Evolutionary conservation across 2,329 filamentous ascomycete species (phyloP).

Genomic region (Ustulina deusta): DNA sequence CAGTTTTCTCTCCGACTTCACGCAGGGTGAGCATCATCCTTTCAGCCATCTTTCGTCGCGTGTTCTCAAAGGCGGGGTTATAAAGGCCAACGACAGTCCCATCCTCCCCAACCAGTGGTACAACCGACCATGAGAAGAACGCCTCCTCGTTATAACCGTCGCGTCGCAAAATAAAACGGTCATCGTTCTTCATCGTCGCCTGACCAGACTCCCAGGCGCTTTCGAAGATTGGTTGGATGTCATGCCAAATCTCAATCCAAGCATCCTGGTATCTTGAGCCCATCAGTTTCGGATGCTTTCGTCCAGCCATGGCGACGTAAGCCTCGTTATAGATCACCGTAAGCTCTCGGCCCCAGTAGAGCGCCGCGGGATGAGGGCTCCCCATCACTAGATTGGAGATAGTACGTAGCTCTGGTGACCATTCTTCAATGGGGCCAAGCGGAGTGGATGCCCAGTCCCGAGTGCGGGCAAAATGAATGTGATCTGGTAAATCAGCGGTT

Average conservation of each 20-base stretch:
- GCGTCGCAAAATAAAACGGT: conserved; percentile 78
- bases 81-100: conserved; percentile 81
- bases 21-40: conserved; percentile 82
- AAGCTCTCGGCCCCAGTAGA: conserved; percentile 82
- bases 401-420: conserved; percentile 76
- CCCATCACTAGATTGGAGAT: conserved; percentile 88
- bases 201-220: conserved; percentile 77
- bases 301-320: conserved; percentile 76
- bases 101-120: conserved; percentile 79
- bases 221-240: conserved; percentile 75
- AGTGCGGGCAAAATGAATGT: conserved; percentile 78
- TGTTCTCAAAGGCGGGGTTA: conserved; percentile 86
- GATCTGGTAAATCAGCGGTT: conserved; percentile 71
- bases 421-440: conserved; percentile 80
- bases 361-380: conserved; percentile 77
- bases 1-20: conserved; percentile 81
- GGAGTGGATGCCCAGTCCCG: conserved; percentile 79
- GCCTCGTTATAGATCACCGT: conserved; percentile 79
- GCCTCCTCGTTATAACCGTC: conserved; percentile 80
- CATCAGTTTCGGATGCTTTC: conserved; percentile 83
- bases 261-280: conserved; percentile 75
- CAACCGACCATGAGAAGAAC: conserved; percentile 85
- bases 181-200: conserved; percentile 87
- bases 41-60: conserved; percentile 80
- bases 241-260: conserved; percentile 81